phyloP scores from a whole-genome alignment of 1,284 basidiomycete genomes.

The Melampsora americana region DNA sequence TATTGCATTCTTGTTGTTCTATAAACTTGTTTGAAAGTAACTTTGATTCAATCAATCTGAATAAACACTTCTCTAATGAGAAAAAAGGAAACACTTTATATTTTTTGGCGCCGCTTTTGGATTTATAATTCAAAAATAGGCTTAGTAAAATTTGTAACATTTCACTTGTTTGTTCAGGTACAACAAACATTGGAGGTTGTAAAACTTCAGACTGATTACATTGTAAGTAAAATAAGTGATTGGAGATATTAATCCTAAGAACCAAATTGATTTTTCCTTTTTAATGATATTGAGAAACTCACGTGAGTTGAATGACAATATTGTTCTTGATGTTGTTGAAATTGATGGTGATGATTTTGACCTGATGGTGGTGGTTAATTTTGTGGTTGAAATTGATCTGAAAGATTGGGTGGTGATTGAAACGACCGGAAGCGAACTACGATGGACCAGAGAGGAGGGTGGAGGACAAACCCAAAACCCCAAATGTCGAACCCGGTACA shows the following conservation, averaged over 20 bases:
- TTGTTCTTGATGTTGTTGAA: background rate
- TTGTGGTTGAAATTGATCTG: background rate
- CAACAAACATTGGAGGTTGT: background rate
- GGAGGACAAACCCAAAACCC: no score
- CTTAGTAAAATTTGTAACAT: slow-evolving; percentile 22
- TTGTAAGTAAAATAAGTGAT: no score
- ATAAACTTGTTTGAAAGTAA: slow-evolving; percentile 18
- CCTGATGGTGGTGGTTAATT: no score
- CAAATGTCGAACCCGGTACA: no score
- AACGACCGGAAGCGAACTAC: no score
- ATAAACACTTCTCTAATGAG: slow-evolving; percentile 21
- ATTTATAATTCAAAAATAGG: background rate
- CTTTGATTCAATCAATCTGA: slow-evolving; percentile 10
- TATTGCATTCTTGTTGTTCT: no score
- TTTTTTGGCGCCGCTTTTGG: background rate
- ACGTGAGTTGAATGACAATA: no score
- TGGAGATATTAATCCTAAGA: no score
- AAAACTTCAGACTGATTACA: background rate
- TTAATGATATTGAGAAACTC: no score
- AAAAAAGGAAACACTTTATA: background rate
- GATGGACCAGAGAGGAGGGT: no score
- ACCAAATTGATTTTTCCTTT: no score
- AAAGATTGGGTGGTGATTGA: background rate
- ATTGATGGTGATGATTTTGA: background rate
- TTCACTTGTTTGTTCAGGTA: background rate